Evolutionary conservation across 352 stramenopile species (phyloP).

Genomic region (Globisporangium heterothallicum): DNA sequence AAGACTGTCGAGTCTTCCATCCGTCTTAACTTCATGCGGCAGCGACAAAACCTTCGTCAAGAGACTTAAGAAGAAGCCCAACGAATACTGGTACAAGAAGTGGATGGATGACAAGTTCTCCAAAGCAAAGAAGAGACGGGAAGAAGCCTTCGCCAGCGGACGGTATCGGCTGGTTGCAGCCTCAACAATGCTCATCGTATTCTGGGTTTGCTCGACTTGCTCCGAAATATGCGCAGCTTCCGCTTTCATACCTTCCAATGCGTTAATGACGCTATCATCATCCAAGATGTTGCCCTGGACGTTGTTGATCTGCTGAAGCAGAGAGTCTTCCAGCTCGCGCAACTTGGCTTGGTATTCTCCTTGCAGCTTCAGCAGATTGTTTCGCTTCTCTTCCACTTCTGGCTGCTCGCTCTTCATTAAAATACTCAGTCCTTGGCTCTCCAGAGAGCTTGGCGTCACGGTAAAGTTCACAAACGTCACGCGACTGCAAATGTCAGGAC

Average conservation of each 20-base stretch:
- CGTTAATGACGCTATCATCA: slow-evolving; percentile 97
- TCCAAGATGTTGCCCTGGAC: slow-evolving; percentile 99
- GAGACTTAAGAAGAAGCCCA: slow-evolving; percentile 97
- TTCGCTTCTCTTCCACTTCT: slow-evolving; percentile 95
- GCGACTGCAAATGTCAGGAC: slow-evolving; percentile 98
- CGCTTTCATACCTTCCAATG: slow-evolving; percentile 98
- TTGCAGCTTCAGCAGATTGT: slow-evolving; percentile 96
- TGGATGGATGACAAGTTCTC: slow-evolving; percentile 94
- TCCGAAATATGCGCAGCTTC: slow-evolving; percentile 96
- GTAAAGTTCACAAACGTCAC: slow-evolving; percentile 99
- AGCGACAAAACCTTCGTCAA: slow-evolving; percentile 89
- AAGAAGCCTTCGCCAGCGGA: slow-evolving; percentile 89
- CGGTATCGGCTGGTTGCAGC: slow-evolving; percentile 93
- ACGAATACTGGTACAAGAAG: slow-evolving; percentile 98
- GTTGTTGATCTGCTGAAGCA: slow-evolving; percentile 98
- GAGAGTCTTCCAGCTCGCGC: slow-evolving; percentile 96
- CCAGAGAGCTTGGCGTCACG: slow-evolving; percentile 96
- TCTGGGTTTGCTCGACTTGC: slow-evolving; percentile 82
- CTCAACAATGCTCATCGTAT: slow-evolving; percentile 82
- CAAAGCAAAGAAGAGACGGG: slow-evolving; percentile 89
- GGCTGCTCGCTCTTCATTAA: slow-evolving; percentile 97
- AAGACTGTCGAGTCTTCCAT: slow-evolving; percentile 54
- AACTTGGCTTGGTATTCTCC: slow-evolving; percentile 97
- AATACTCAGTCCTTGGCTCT: slow-evolving; percentile 94
- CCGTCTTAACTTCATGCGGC: slow-evolving; percentile 17